Evolutionary conservation across 2,329 filamentous ascomycete species (phyloP).

Genomic region (Aspergillus oerlinghausenensis): DNA sequence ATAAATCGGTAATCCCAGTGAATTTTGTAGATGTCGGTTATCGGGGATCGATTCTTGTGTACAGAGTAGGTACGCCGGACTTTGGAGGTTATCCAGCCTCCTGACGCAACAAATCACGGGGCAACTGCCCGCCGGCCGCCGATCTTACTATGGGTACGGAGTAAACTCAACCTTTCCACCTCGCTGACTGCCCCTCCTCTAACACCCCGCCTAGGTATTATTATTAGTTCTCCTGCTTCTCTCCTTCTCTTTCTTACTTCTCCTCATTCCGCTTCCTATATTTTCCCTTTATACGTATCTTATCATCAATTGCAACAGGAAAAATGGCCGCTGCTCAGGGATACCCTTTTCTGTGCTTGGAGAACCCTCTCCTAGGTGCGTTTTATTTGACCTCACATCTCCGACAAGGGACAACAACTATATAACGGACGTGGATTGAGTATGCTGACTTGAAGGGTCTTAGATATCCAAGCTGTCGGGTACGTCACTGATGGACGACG

Average conservation of each 20-base stretch:
- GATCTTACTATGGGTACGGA: background rate
- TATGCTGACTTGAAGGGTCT: constrained; percentile 17
- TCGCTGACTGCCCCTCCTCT: constrained; percentile 1
- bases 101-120: background rate
- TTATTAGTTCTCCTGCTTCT: constrained; percentile 2
- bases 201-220: background rate
- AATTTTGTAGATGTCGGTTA: background rate
- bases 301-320: constrained; percentile 7
- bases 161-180: background rate
- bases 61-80: background rate
- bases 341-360: constrained; percentile 85
- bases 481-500: constrained; percentile 33
- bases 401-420: background rate
- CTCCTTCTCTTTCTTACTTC: constrained; percentile 8
- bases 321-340: constrained; percentile 71
- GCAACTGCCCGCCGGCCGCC: background rate
- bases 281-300: constrained; percentile 4
- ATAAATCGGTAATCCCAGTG: background rate
- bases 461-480: constrained; percentile 84
- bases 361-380: constrained; percentile 91
- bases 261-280: background rate
- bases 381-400: constrained; percentile 6
- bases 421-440: background rate
- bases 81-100: background rate
- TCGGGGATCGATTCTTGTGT: background rate